Base-by-base conservation (phyloP, 1,284 basidiomycete genomes). In the Trichosporon sp. region DNA sequence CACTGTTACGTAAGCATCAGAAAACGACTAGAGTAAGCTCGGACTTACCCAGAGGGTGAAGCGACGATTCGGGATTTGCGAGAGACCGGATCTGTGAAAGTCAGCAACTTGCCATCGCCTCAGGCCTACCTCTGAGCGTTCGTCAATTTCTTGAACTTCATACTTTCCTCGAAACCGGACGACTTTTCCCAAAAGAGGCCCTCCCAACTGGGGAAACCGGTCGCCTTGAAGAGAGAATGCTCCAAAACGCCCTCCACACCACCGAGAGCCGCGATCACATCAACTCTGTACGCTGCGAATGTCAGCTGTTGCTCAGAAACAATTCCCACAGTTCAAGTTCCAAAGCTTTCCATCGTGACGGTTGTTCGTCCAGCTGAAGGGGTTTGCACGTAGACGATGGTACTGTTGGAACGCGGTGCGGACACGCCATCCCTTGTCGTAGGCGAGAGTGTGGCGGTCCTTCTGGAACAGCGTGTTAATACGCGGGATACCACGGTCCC, bases 301-400 rank as follows among this genome's bases (percentile, higher is more conserved):
- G 26, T 26, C 26, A 26, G 26, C 26, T 26, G 26, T 26, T 26
- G 26, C 26, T 26, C 26, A 26, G 26, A 26, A 26, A 26, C 26
- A 26, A 26, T 26, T 26, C 26, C 26, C 26, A 40, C 38, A 95
- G 86, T 98, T 98, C 71, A 99, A 86, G 78, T 98, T 93, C 94
- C 96, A 98, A 3, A 99, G 87, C 84, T 98, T 98, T 71, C 97
- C 96, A 78, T 99, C 97, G 79, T 99, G 97, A 12, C 96, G 90
- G 82, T 98, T 94, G 26, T 93, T 95, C 10, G 96, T 99, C 96
- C 97, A 99, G 90, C 92, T 94, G 89, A 98, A 98, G 0, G 95
- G 95, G 81, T 97, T 96, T 80, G 91, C 92, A 68, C 68, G 74
- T 21, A 81, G 77, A 31, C 98, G 86, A 81, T 98, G 96, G 83